phyloP scores from a whole-genome alignment of 768 basidiomycete genomes.

The Leccinum olivaceopallidum region DNA sequence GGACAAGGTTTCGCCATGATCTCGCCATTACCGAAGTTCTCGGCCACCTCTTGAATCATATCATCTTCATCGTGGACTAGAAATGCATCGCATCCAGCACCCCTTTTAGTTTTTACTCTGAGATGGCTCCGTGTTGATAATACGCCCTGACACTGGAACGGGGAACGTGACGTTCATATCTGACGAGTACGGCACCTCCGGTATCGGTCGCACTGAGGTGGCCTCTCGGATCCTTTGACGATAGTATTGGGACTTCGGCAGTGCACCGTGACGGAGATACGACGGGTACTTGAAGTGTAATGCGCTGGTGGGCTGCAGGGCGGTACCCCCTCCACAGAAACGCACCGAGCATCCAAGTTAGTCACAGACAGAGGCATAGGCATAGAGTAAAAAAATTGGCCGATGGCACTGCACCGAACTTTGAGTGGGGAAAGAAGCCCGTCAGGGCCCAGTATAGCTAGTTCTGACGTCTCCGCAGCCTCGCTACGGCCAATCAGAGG shows the following conservation, averaged over 20 bases:
- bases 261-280: conserved; percentile 9
- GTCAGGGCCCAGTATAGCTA: neutral
- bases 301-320: neutral
- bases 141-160: neutral
- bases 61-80: neutral
- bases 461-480: conserved; percentile 4
- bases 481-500: conserved; percentile 9
- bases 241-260: conserved; percentile 9
- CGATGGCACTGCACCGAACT: conserved; percentile 19
- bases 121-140: neutral
- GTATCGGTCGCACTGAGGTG: neutral
- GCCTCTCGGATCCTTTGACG: conserved; percentile 13
- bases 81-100: neutral
- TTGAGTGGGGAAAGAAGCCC: conserved; percentile 9
- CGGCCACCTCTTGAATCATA: neutral
- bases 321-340: conserved; percentile 8
- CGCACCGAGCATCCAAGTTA: neutral
- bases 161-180: neutral
- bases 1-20: conserved; percentile 12
- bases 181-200: neutral
- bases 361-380: neutral
- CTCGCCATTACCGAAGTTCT: neutral
- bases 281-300: conserved; percentile 2
- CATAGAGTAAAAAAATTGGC: conserved; percentile 3
- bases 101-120: conserved; percentile 3